phyloP scores from a whole-genome alignment of 108 stramenopile species.

The Mediolabrus comicus region DNA sequence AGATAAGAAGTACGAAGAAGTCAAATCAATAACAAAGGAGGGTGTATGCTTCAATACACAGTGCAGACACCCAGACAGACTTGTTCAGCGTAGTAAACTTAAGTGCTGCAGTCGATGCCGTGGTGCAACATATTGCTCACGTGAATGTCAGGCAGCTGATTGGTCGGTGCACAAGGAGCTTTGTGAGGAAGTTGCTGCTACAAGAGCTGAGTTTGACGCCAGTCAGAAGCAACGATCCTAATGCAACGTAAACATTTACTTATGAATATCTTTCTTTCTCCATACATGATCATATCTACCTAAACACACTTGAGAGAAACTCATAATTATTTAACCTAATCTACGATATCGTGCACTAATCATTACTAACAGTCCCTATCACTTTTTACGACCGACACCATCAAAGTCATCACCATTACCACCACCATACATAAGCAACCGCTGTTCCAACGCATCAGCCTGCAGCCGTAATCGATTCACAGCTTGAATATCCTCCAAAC shows the following conservation, averaged over 20 bases:
- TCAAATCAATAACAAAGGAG: background rate
- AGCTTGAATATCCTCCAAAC: background rate
- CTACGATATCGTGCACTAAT: background rate
- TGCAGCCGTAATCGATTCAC: background rate
- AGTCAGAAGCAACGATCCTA: background rate
- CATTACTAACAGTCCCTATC: background rate
- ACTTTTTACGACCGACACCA: background rate
- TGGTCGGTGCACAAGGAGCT: background rate
- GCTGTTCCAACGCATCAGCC: background rate
- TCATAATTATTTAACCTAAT: too few relatives aligned
- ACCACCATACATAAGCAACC: background rate
- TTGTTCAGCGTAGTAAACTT: background rate
- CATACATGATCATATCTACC: too few relatives aligned
- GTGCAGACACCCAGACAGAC: background rate
- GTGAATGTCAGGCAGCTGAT: background rate
- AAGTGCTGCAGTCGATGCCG: background rate
- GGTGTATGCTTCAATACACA: background rate
- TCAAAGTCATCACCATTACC: background rate
- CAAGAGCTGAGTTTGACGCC: background rate
- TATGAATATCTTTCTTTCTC: too few relatives aligned
- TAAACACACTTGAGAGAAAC: too few relatives aligned
- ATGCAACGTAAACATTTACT: too few relatives aligned
- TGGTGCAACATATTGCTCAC: background rate
- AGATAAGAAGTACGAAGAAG: background rate
- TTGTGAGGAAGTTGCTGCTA: too few relatives aligned